Evolutionary conservation across 495 filamentous ascomycete species (phyloP), one percentile per base, ranked within the genome.

Genomic region (Neurospora discreta): DNA sequence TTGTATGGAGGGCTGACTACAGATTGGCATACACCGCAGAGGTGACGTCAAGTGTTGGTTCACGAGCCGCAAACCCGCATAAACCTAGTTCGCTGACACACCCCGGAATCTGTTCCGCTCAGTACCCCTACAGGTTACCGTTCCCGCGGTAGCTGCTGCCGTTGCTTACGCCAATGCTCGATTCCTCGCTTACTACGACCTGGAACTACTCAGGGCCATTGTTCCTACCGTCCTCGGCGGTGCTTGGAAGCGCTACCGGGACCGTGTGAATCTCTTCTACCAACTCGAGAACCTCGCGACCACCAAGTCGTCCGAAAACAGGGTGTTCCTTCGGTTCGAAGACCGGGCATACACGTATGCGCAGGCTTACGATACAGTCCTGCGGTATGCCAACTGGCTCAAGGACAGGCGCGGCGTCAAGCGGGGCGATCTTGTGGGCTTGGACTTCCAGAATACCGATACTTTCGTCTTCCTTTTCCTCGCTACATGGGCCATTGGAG

Each of bases 401-500:
- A 91, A 91, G 80, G 87, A 85, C 8, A 86, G 80, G n/a, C 87
- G 90, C 46, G 85, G 85, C 3, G 83, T 98, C 60, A 89, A 89
- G 74, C 86, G 89, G 44, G 88, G 88, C 73, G 93, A 98, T 68
- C 88, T 98, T 68, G 92, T 99, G 3, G 95, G 94, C 0, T 84
- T 99, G 76, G 89, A 97, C 80, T 92, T 94, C 74, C 91, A 91
- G 82, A 99, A 99, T 77, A 92, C 89, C 33, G 90, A 92, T 16
- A 87, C 87, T 6, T 95, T 94, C 76, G 74, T 97, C 13, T 96
- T 97, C 82, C 72, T 97, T n/a, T 87, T 89, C 83, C 84, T 97
- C 30, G 95, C 91, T 0, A 80, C 98, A 39, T 98, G 95, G 94
- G 89, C 90, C 20, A 89, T 98, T 46, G 95, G 95, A 0, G 94